Base-by-base conservation (phyloP, 352 stramenopile genomes). In the Lagenidium sp. region DNA sequence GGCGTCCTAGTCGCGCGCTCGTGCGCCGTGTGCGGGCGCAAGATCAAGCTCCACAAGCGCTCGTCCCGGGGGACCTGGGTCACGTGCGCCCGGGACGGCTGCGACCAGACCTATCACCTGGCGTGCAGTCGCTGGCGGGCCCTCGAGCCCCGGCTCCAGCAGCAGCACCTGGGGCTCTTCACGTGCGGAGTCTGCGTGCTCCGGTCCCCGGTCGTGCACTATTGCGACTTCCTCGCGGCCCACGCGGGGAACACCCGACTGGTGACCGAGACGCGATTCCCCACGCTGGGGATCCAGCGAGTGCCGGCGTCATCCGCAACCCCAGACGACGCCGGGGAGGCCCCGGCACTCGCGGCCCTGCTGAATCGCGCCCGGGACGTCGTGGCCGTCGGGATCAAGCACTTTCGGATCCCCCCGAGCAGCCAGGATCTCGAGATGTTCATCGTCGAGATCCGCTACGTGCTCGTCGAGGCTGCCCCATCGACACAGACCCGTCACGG, bases 201-300 rank as follows among this genome's bases (percentile, higher is more conserved):
- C 1, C 40, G 44, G 2, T 21, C 53, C n/a, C 55, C 60, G 4
- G 47, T 76, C 10, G 52, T 61, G 13, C 60, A 65, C 30, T 89
- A 80, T 53, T 68, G 60, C 53, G 76, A 89, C 32, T 89, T 86
- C 36, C n/a, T 84, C n/a, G 64, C 66, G 0, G 52, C 68, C 4
- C 56, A 79, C 34, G n/a, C 19, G 0, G 36, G 65, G 12, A 49
- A 82, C 29, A 40, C 47, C 1, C 39, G 44, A 20, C 42, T 86
- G 25, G 22, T 89, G 24, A 72, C 65, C 4, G 66, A 82, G 41
- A 61, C 52, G 8, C 41, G 61, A 19, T 84, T 89, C 39, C 63
- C 56, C 6, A 70, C 68, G 0, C 42, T 82, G 15, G 47, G 30
- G 1, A 61, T 80, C 22, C 36, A 48, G 10, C 63, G 56, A 18